Percentiles rank a stretch among this genome's conserved stretches.
Evolutionary conservation across 192 early-diverging fungal genomes (phyloP).

Genomic region (Phycomyces blakesleeanus): DNA sequence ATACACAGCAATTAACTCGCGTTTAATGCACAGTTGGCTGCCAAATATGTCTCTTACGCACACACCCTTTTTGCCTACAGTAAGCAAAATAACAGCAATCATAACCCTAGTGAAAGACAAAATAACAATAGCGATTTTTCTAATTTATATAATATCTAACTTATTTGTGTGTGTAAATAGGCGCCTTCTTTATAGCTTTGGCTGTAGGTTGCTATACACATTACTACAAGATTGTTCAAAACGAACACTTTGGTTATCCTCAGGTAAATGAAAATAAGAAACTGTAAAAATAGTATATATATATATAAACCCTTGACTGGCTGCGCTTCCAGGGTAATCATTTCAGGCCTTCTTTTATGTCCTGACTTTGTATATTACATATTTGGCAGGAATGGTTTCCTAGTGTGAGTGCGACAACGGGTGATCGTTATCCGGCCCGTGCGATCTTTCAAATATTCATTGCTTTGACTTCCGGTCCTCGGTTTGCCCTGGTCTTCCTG

Average conservation of each 20-base stretch:
- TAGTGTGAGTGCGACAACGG: slow-evolving; percentile 76
- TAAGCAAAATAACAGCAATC: slow-evolving; percentile 3
- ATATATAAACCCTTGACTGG: too few relatives aligned
- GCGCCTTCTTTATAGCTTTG: slow-evolving; percentile 67
- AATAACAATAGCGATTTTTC: too few relatives aligned
- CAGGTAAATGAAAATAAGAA: slow-evolving; percentile 39
- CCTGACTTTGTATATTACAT: slow-evolving; percentile 3
- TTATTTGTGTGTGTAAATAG: slow-evolving; percentile 15
- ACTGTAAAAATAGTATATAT: too few relatives aligned
- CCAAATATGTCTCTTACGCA: slow-evolving; percentile 21
- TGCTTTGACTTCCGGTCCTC: slow-evolving; percentile 65
- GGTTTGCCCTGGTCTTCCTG: slow-evolving; percentile 45
- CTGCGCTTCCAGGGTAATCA: too few relatives aligned
- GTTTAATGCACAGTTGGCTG: slow-evolving; percentile 4
- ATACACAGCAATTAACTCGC: too few relatives aligned
- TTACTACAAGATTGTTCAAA: slow-evolving; percentile 79
- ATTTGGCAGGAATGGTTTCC: slow-evolving; percentile 67
- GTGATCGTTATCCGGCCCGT: slow-evolving; percentile 74
- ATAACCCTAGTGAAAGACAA: too few relatives aligned
- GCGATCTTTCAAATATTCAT: slow-evolving; percentile 76
- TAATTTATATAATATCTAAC: too few relatives aligned
- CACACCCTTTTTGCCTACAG: slow-evolving; percentile 23
- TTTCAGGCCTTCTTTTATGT: slow-evolving; percentile 18
- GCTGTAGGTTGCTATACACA: slow-evolving; percentile 67
- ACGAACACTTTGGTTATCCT: slow-evolving; percentile 74